Evolutionary conservation across 257 asterid genomes (phyloP), one percentile per base, ranked within the genome.

Genomic region (Capsicum rhomboideum): DNA sequence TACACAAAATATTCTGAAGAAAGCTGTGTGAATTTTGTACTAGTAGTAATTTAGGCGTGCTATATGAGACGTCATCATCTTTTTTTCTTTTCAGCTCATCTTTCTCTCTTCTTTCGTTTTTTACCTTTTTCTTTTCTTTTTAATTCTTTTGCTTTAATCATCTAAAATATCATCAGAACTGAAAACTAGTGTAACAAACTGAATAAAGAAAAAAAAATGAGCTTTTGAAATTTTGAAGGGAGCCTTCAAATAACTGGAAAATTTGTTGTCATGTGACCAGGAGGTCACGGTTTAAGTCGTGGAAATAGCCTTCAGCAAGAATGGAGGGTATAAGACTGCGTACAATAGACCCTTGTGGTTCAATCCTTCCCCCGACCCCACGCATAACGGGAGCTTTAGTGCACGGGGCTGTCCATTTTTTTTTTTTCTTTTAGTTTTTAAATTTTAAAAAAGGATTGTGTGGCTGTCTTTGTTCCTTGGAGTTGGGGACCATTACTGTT

Each of bases 41-140:
- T 74, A 83, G 50, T 63, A 4, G 68, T 49, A 14, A 77, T 28
- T 77, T 77, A 89, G 89, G 98, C 97, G 93, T 94, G 97, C 94
- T 86, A 85, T 53, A 83, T 83, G 26, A 74, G 34, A 77, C 64
- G 64, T 75, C 88, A 84, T 87, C 91, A 87, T 86, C 91, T 68
- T 77, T 59, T 34, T 52, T 56, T 55, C 79, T 61, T 85, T 80
- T 84, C 80, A 81, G 84, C 72, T 83, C 90, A 75, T 52, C 83
- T 75, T 52, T 52, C 6, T 83, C 58, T 26, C 71, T 28, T 61
- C 8, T 61, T 21, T 26, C 80, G 11, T 28, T 68, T 16, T n/a
- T 55, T 59, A 13, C 74, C 64, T 20, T 83, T 83, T n/a, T 23
- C 11, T 20, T 20, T 71, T 59, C 82, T 69, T 75, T 31, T 37